phyloP scores from a whole-genome alignment of 306 rosid genomes.

The Biancaea sappan region DNA sequence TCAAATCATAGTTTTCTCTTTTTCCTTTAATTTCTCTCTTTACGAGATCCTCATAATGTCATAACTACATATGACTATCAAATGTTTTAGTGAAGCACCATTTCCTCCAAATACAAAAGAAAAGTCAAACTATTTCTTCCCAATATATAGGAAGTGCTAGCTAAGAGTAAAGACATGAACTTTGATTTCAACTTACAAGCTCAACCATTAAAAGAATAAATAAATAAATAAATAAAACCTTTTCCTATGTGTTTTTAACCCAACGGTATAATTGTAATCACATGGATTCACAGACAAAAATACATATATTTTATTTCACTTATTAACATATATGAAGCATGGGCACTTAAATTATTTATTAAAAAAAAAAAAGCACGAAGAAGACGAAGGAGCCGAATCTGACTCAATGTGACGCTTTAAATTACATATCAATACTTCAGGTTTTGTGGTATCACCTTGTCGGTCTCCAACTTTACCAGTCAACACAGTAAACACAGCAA shows the following conservation, averaged over 20 bases:
- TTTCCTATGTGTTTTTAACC: background rate
- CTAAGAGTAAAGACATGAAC: background rate
- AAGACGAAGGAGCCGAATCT: no score
- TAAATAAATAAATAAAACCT: background rate
- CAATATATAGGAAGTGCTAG: background rate
- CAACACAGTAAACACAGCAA: background rate
- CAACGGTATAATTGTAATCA: background rate
- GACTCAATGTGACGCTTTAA: no score
- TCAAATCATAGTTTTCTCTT: background rate
- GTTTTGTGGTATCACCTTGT: no score
- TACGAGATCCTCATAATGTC: background rate
- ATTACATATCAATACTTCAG: no score
- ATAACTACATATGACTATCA: background rate
- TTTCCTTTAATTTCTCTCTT: background rate
- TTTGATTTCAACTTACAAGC: background rate
- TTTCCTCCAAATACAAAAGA: background rate
- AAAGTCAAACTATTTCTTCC: no score
- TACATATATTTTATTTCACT: no score
- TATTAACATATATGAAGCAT: no score
- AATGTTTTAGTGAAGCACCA: background rate
- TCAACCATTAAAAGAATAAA: background rate
- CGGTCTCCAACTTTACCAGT: background rate
- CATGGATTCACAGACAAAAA: background rate
- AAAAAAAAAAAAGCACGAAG: no score
- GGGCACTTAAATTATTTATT: no score